Base-by-base conservation (phyloP, 305 asterid species). In the Fraxinus dipetala region DNA sequence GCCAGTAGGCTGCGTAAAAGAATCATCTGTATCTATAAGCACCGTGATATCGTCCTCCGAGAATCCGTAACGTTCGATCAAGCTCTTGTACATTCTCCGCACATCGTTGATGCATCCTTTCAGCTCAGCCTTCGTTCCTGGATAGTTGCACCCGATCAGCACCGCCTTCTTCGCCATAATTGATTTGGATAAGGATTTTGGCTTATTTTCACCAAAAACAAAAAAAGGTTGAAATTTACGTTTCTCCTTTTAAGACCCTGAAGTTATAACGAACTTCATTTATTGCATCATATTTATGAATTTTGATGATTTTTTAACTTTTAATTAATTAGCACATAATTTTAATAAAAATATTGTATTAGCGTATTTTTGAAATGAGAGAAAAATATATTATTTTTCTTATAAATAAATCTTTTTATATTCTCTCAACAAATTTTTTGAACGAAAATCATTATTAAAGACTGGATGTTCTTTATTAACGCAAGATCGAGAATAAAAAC, bases 91-190 rank as follows among this genome's bases (percentile, higher is more conserved):
- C 98, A 95, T 94, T 80, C 95, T 91, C 0, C 80, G 87, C 34
- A 95, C 99, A 73, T 95, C 99, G 80, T 95, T 95, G 88, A 95
- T 90, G 94, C 99, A 95, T 3, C 97, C 99, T 78, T 82, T 90
- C 6, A 95, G 94, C 89, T 91, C 97, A 45, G 98, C 99, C 85
- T 94, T 91, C 26, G 99, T 95, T 28, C 96, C 97, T 13, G 91
- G 91, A 69, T 95, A 95, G 83, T 94, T 95, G 91, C 93, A 88
- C 59, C 99, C 99, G 81, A 95, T 95, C 84, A 95, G 80, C 16
- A 95, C 97, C 14, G 99, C 98, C 81, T 87, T 95, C 86, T 82
- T 94, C 78, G 89, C 97, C 97, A 94, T 94, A 31, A 72, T 34
- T 77, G 63, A n/a, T 77, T 36, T 16, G 48, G 76, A 59, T 61